Evolutionary conservation across 2,329 filamentous ascomycete species (phyloP).

Genomic region (Hypoxylon sp.): DNA sequence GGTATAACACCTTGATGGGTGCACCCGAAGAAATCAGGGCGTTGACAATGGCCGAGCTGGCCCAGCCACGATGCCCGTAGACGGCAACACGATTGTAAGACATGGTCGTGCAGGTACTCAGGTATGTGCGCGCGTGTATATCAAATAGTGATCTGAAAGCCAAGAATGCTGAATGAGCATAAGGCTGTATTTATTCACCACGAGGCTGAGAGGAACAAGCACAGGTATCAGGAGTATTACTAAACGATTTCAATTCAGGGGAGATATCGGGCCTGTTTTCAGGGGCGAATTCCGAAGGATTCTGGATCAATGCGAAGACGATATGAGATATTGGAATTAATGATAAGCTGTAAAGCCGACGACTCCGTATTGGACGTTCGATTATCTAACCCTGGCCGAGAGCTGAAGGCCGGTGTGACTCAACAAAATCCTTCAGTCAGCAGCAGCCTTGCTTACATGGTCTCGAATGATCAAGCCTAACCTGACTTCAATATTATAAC

Average conservation of each 20-base stretch:
- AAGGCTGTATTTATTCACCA: conserved; percentile 12
- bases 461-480: neutral
- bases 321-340: conserved; percentile 5
- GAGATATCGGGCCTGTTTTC: neutral
- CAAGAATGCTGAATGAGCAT: neutral
- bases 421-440: neutral
- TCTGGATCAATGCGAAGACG: neutral
- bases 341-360: conserved; percentile 11
- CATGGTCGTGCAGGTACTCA: too few species aligned
- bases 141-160: neutral
- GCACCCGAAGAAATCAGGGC: conserved; percentile 46
- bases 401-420: neutral
- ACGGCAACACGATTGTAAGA: conserved; percentile 49
- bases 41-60: conserved; percentile 44
- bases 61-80: conserved; percentile 50
- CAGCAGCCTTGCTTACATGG: neutral
- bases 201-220: neutral
- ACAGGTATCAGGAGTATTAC: neutral
- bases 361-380: neutral
- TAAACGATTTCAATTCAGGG: neutral
- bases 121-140: conserved; percentile 4
- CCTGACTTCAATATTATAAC: neutral
- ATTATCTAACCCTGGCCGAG: conserved; percentile 1
- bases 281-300: neutral
- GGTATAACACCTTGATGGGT: conserved; percentile 46